These are phyloP conservation scores for Verbascum thapsus DNA, from an alignment of 257 asterid genomes.

Conservation along the genomic window DNA sequence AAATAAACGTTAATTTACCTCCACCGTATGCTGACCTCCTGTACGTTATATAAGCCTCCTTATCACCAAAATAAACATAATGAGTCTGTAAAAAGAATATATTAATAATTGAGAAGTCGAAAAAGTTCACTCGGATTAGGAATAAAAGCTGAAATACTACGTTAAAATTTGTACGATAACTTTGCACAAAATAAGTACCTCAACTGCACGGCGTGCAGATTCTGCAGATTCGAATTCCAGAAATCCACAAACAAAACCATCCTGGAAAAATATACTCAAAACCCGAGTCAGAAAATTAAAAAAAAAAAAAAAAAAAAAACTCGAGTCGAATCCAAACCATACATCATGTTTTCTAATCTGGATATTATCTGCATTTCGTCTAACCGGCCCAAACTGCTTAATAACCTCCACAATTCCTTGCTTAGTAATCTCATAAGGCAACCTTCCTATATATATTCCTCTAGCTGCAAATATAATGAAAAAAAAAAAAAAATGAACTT, in stretches of 20 bases:
- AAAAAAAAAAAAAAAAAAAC: not conserved
- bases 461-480: conserved; percentile 30
- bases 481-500: too few species aligned
- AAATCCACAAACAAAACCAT: conserved; percentile 70
- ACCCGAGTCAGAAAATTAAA: conserved; percentile 23
- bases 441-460: conserved; percentile 51
- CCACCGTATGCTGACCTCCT: conserved; percentile 37
- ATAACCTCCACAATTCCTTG: conserved; percentile 42
- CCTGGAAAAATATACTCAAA: conserved; percentile 41
- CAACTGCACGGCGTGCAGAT: conserved; percentile 61
- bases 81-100: conserved; percentile 44
- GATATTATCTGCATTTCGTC: conserved; percentile 32
- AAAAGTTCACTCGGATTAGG: not conserved
- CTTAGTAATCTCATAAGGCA: conserved; percentile 48
- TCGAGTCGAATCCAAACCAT: conserved; percentile 8
- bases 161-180: not conserved
- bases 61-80: conserved; percentile 43
- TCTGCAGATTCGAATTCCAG: conserved; percentile 65
- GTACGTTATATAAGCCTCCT: conserved; percentile 42
- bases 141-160: not conserved
- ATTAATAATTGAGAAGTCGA: not conserved
- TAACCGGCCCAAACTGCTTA: conserved; percentile 57
- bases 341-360: conserved; percentile 55
- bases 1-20: conserved; percentile 34
- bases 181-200: conserved; percentile 37